phyloP scores from a whole-genome alignment of 2,329 filamentous ascomycete species.

The Alternaria metachromatica region DNA sequence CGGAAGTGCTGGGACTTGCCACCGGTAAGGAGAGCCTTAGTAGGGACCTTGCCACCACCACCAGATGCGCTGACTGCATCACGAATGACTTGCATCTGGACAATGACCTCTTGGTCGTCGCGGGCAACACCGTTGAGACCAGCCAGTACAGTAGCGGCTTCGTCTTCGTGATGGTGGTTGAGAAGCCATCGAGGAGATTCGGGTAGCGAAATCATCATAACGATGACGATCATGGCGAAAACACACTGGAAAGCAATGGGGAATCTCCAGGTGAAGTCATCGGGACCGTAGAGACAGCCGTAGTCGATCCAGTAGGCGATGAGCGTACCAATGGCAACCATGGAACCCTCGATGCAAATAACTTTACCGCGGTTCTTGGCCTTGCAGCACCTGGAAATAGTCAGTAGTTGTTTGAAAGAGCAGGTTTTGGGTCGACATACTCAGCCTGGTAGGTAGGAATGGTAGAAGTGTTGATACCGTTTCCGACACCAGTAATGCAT shows the following conservation, averaged over 20 bases:
- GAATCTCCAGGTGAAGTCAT: conserved; percentile 55
- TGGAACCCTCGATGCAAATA: conserved; percentile 64
- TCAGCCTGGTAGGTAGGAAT: conserved; percentile 62
- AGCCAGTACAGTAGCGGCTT: conserved; percentile 57
- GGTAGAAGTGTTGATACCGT: conserved; percentile 62
- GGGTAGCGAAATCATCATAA: conserved; percentile 46
- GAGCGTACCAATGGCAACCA: conserved; percentile 57
- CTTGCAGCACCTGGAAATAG: conserved; percentile 44
- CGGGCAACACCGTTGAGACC: conserved; percentile 54
- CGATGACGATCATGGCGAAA: conserved; percentile 49
- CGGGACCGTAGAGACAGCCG: conserved; percentile 46
- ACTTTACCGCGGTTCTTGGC: conserved; percentile 65
- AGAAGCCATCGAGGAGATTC: conserved; percentile 44
- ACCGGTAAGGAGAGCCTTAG: conserved; percentile 61
- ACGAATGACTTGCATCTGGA: conserved; percentile 68
- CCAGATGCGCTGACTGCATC: conserved; percentile 56
- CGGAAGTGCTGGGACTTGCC: conserved; percentile 70
- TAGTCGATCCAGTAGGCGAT: conserved; percentile 62
- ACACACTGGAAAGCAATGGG: conserved; percentile 60
- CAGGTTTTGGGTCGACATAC: conserved; percentile 25
- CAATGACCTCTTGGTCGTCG: conserved; percentile 62
- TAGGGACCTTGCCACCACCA: conserved; percentile 43
- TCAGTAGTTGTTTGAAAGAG: not conserved
- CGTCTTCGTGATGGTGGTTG: conserved; percentile 50
- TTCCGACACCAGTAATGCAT: conserved; percentile 60